These are phyloP conservation scores for Sclerotinia sclerotiorum DNA, from an alignment of 2,329 filamentous ascomycete species.

Conservation along the genomic window DNA sequence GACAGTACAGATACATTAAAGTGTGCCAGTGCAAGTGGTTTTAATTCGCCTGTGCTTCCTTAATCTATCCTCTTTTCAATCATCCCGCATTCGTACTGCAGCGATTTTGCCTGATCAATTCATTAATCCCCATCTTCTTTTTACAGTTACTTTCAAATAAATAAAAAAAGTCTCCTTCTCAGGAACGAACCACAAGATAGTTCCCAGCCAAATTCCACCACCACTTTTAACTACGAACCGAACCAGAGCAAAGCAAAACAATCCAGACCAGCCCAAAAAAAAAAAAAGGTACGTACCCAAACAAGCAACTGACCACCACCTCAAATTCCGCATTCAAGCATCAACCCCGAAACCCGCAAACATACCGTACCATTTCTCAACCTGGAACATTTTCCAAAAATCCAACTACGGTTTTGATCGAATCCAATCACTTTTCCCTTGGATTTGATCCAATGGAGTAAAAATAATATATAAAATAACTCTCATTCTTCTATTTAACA, in stretches of 20 bases:
- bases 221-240: background rate
- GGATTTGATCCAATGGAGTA: slow-evolving; percentile 1
- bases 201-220: background rate
- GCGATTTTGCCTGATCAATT: slow-evolving; percentile 40
- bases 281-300: slow-evolving; percentile 8
- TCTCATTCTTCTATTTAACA: background rate
- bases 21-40: slow-evolving; percentile 6
- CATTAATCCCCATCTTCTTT: slow-evolving; percentile 36
- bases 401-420: background rate
- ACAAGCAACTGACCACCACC: slow-evolving; percentile 8
- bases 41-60: slow-evolving; percentile 33
- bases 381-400: slow-evolving; percentile 2
- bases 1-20: background rate
- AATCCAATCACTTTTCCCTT: background rate
- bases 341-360: background rate
- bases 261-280: background rate
- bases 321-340: slow-evolving; percentile 5
- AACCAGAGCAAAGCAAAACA: too few species aligned
- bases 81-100: slow-evolving; percentile 37
- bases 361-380: background rate
- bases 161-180: slow-evolving; percentile 22
- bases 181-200: slow-evolving; percentile 27
- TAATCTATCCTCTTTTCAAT: slow-evolving; percentile 40
- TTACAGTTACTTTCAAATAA: slow-evolving; percentile 28
- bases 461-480: background rate